Evolutionary conservation across 768 basidiomycete genomes (phyloP).

Genomic region (Psilocybe cyanescens): DNA sequence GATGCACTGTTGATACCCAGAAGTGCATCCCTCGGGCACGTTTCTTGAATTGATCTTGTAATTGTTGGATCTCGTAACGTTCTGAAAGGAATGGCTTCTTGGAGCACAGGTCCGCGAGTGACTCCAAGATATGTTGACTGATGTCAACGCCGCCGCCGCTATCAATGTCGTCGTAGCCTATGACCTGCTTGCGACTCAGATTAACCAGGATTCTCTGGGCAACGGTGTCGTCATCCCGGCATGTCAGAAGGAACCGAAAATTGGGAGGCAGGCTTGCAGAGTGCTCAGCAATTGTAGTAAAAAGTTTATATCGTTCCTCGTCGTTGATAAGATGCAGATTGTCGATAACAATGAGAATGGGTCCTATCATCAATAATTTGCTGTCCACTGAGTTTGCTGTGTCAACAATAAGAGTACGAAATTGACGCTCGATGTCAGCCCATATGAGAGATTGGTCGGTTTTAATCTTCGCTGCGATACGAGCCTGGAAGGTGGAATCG

Average conservation of each 20-base stretch:
- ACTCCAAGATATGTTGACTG: neutral
- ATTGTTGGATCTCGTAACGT: neutral
- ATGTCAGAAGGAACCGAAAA: conserved; percentile 1
- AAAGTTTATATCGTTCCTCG: neutral
- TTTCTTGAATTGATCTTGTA: neutral
- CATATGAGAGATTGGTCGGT: conserved; percentile 1
- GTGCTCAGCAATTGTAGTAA: neutral
- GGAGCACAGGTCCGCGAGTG: neutral
- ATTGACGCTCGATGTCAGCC: neutral
- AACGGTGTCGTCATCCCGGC: neutral
- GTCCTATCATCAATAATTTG: neutral
- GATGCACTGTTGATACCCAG: neutral
- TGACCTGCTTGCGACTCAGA: neutral
- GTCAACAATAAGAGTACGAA: neutral
- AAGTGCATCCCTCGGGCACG: neutral
- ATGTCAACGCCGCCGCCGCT: too few species aligned
- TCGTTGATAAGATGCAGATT: neutral
- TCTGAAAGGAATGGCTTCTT: neutral
- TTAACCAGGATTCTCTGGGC: too few species aligned
- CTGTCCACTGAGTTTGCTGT: neutral
- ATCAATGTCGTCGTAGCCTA: neutral
- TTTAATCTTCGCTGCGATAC: neutral
- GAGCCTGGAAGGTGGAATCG: neutral
- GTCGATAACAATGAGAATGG: conserved; percentile 1
- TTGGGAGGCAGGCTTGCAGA: neutral